Conservation (phyloP, 345 rosid species). For the Xanthoceras sorbifolium region DNA sequence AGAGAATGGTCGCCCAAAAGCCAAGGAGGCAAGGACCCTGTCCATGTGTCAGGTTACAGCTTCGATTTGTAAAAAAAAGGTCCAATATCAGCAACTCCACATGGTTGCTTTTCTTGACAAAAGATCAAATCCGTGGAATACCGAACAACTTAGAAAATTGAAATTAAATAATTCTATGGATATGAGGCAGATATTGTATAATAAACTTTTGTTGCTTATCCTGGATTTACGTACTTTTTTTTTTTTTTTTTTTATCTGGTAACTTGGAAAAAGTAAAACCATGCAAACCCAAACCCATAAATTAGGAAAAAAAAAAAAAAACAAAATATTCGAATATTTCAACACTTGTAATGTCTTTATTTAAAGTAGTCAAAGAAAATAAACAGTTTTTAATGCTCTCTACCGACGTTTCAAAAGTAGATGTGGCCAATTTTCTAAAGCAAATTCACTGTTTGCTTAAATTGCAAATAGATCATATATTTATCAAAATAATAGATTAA, state of each 20-base stretch:
- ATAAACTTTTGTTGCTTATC: background rate
- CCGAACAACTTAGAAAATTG: background rate
- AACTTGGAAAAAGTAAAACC: background rate
- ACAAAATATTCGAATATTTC: background rate
- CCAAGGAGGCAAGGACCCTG: background rate
- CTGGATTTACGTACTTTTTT: background rate
- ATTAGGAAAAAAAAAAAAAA: background rate
- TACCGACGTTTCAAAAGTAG: background rate
- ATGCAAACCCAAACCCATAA: background rate
- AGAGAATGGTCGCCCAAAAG: background rate
- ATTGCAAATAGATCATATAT: no score
- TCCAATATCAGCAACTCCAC: constrained; percentile 1
- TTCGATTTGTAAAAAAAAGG: background rate
- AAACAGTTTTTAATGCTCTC: background rate
- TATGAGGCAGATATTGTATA: no score
- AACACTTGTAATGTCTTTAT: background rate
- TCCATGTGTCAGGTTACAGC: background rate
- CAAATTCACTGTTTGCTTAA: no score
- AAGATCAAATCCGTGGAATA: background rate
- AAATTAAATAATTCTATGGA: background rate
- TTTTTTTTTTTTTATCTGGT: background rate
- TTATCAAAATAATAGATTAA: no score
- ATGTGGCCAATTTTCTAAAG: background rate
- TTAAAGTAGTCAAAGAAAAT: background rate
- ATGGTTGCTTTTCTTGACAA: background rate